Evolutionary conservation across 176 grass and related monocot genomes (phyloP).

Genomic region (Oropetium thomaeum): DNA sequence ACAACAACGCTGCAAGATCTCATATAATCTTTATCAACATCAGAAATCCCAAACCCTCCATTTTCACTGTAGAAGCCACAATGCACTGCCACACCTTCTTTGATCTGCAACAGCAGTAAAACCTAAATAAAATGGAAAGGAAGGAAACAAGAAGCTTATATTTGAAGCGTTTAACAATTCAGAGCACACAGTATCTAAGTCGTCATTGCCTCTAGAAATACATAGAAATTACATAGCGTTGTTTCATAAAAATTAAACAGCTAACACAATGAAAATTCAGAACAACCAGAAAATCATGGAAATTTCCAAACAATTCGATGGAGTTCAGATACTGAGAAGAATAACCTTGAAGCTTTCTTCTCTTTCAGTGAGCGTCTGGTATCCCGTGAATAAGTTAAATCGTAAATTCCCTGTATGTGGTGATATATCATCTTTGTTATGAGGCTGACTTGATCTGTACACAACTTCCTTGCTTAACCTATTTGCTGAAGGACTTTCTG

Average conservation of each 20-base stretch:
- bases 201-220: no score
- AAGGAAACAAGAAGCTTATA: neutral
- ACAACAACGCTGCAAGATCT: constrained; percentile 62
- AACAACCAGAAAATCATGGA: constrained; percentile 2
- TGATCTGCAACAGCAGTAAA: constrained; percentile 46
- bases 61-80: constrained; percentile 90
- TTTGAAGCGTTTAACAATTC: neutral
- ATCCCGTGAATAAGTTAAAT: constrained; percentile 85
- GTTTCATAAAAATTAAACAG: constrained; percentile 9
- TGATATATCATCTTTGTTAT: constrained; percentile 32
- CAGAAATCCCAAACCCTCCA: constrained; percentile 70
- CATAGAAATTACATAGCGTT: no score
- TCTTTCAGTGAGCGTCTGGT: constrained; percentile 71
- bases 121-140: neutral
- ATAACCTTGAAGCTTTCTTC: constrained; percentile 96
- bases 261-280: neutral
- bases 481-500: constrained; percentile 37
- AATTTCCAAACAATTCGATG: constrained; percentile 13
- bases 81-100: constrained; percentile 54
- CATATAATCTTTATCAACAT: constrained; percentile 76
- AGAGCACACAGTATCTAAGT: neutral
- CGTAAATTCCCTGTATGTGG: constrained; percentile 26
- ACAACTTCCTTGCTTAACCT: constrained; percentile 45
- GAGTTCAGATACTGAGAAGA: constrained; percentile 25
- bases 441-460: constrained; percentile 49